Percentiles rank a stretch among this genome's conserved stretches.
These are phyloP conservation scores for Westerdykella ornata DNA, from an alignment of 2,329 filamentous ascomycete genomes.

Conservation along the genomic window DNA sequence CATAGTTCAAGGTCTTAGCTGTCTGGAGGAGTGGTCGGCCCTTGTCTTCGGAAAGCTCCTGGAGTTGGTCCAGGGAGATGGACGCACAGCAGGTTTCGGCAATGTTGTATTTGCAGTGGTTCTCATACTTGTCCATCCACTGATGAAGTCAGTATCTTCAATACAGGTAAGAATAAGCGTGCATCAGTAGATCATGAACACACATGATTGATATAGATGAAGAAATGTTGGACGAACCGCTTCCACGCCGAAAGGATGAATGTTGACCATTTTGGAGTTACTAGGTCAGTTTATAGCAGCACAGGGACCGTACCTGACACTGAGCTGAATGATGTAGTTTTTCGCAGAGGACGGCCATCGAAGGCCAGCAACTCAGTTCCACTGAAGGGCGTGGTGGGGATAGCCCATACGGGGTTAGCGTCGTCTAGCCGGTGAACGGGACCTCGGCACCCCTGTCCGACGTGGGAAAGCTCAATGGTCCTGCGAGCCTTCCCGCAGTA, in stretches of 20 bases:
- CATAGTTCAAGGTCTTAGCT: slow-evolving; percentile 62
- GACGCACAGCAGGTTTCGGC: slow-evolving; percentile 74
- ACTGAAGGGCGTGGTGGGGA: not conserved
- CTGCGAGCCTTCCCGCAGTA: too few species aligned
- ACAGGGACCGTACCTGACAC: too few species aligned
- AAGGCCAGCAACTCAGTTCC: too few species aligned
- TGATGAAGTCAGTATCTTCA: slow-evolving; percentile 16
- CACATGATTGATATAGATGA: not conserved
- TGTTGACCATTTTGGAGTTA: slow-evolving; percentile 47
- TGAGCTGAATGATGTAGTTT: too few species aligned
- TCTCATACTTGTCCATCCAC: slow-evolving; percentile 54
- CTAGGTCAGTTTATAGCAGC: too few species aligned
- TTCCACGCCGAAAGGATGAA: slow-evolving; percentile 64
- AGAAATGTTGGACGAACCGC: slow-evolving; percentile 43
- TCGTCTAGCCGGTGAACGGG: not conserved
- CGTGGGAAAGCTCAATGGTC: too few species aligned
- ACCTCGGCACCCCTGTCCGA: too few species aligned
- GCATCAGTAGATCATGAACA: not conserved
- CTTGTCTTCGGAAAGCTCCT: slow-evolving; percentile 53
- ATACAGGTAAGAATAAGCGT: not conserved
- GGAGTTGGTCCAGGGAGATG: slow-evolving; percentile 63
- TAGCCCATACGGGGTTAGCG: not conserved
- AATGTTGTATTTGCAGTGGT: slow-evolving; percentile 57
- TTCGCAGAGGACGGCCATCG: too few species aligned
- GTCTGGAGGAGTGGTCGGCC: slow-evolving; percentile 44